Conservation (phyloP, 371 early-diverging fungal species). For the Actinomucor elegans region DNA sequence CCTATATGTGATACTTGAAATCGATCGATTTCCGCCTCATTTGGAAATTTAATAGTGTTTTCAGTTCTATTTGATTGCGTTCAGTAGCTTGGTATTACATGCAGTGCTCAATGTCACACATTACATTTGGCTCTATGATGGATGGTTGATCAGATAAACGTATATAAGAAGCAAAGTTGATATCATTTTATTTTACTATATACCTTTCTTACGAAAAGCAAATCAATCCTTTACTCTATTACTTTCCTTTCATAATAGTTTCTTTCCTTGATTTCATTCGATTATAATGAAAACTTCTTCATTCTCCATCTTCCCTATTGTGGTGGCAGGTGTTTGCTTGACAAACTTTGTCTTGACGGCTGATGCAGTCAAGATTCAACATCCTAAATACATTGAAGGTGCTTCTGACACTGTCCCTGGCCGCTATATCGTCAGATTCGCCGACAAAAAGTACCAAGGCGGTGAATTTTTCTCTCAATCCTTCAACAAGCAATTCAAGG, state of each 20-base stretch:
- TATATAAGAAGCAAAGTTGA: too few species aligned
- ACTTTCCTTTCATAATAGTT: constrained; percentile 2
- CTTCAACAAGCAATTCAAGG: constrained; percentile 21
- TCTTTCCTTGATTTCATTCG: constrained; percentile 1
- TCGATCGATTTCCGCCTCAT: not conserved
- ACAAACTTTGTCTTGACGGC: constrained; percentile 20
- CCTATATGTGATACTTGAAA: too few species aligned
- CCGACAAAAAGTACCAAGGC: not conserved
- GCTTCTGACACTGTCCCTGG: constrained; percentile 23
- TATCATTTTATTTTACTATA: not conserved
- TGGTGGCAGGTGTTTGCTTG: constrained; percentile 33
- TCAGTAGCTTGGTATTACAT: too few species aligned
- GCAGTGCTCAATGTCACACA: too few species aligned
- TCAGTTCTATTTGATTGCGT: not conserved
- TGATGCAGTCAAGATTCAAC: constrained; percentile 19
- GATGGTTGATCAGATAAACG: too few species aligned
- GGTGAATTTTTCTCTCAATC: constrained; percentile 18
- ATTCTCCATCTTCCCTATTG: constrained; percentile 23
- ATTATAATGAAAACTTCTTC: constrained; percentile 21
- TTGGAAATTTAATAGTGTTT: constrained; percentile 6
- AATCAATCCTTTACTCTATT: not conserved
- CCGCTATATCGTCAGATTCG: constrained; percentile 38
- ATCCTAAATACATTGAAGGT: constrained; percentile 24
- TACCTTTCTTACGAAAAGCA: too few species aligned
- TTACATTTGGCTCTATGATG: too few species aligned